These are phyloP conservation scores for Geotrichum carabidarum DNA, from an alignment of 1,139 yeast species.

Conservation along the genomic window DNA sequence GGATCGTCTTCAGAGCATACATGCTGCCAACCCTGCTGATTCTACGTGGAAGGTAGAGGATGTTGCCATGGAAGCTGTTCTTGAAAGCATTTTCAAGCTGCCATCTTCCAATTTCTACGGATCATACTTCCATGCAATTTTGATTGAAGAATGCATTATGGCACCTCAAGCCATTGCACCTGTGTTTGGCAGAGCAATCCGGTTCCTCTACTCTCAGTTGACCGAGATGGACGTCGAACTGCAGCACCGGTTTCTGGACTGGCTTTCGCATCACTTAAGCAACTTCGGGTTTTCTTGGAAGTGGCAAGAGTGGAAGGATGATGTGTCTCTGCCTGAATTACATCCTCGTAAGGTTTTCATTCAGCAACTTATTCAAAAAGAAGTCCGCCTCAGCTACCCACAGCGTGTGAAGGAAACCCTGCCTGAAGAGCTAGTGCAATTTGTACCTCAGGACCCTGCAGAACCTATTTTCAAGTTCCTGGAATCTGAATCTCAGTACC, in stretches of 20 bases:
- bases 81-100: constrained; percentile 70
- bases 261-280: constrained; percentile 92
- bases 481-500: constrained; percentile 37
- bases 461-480: constrained; percentile 45
- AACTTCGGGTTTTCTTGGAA: constrained; percentile 96
- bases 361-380: constrained; percentile 74
- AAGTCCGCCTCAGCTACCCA: constrained; percentile 68
- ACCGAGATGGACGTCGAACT: constrained; percentile 71
- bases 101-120: constrained; percentile 41
- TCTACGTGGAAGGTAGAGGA: constrained; percentile 89
- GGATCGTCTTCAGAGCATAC: constrained; percentile 57
- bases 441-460: constrained; percentile 44
- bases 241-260: constrained; percentile 68
- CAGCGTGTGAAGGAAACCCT: constrained; percentile 69
- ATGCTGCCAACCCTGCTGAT: constrained; percentile 33
- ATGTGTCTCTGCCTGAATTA: constrained; percentile 35
- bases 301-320: constrained; percentile 83
- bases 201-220: constrained; percentile 70
- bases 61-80: constrained; percentile 74
- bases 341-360: constrained; percentile 77
- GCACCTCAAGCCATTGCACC: constrained; percentile 93
- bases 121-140: constrained; percentile 70
- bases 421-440: constrained; percentile 64
- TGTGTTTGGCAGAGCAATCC: constrained; percentile 87
- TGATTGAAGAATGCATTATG: constrained; percentile 80